Conservation (phyloP, 2,329 filamentous ascomycete genomes). For the Penicillium sclerotigenum region DNA sequence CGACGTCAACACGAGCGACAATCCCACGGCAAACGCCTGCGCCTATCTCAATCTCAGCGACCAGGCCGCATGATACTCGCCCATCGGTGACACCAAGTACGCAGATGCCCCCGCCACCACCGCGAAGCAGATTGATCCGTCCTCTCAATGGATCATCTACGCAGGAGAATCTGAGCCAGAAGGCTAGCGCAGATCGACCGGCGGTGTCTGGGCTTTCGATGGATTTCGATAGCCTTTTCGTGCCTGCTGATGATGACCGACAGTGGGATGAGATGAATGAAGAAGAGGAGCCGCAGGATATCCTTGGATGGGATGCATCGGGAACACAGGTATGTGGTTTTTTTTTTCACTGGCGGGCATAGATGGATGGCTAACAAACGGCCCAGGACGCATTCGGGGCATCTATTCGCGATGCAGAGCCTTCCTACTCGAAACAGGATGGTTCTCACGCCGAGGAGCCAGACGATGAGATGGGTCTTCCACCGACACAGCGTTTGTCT, state of each 20-base stretch:
- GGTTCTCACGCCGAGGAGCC: conserved; percentile 14
- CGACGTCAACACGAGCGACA: conserved; percentile 41
- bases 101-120: conserved; percentile 32
- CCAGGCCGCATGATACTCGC: conserved; percentile 5
- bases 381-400: conserved; percentile 29
- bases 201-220: conserved; percentile 30
- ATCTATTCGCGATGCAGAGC: conserved; percentile 36
- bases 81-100: conserved; percentile 12
- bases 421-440: conserved; percentile 18
- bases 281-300: conserved; percentile 55
- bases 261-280: conserved; percentile 60
- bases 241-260: conserved; percentile 58
- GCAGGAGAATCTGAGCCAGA: conserved; percentile 22
- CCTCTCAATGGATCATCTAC: conserved; percentile 33
- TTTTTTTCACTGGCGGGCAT: background rate
- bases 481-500: conserved; percentile 50
- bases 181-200: conserved; percentile 25
- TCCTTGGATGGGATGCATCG: conserved; percentile 60
- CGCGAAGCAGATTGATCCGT: conserved; percentile 30
- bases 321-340: conserved; percentile 37
- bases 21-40: conserved; percentile 39
- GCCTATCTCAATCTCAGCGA: conserved; percentile 22
- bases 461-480: conserved; percentile 40
- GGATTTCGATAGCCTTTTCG: conserved; percentile 58
- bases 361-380: background rate